A percentile compares a stretch with the other conserved stretches of the same genome.
phyloP scores from a whole-genome alignment of 2,329 filamentous ascomycete species.

The Fusarium hainanense region DNA sequence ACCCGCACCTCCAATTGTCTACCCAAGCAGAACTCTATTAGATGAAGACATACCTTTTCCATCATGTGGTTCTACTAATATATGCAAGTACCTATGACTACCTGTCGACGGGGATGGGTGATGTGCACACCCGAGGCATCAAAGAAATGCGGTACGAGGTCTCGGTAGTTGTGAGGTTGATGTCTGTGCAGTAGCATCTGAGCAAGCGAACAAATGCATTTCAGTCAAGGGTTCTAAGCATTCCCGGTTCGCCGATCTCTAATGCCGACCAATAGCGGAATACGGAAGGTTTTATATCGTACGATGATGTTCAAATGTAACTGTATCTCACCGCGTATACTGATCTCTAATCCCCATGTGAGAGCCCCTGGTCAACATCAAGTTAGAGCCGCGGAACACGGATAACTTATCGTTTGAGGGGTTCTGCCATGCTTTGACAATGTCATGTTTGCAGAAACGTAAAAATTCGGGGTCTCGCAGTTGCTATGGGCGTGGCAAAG shows the following conservation, averaged over 20 bases:
- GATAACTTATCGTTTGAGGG: not conserved
- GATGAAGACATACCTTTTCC: not conserved
- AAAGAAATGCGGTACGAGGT: not conserved
- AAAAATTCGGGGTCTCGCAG: not conserved
- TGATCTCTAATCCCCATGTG: not conserved
- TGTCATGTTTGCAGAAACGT: constrained; percentile 25
- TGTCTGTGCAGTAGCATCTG: not conserved
- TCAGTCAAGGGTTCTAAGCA: not conserved
- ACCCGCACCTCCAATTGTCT: not conserved
- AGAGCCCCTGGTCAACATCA: not conserved
- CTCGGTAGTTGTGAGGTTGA: not conserved
- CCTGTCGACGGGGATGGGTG: not conserved
- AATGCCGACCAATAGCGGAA: not conserved
- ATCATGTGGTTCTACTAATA: not conserved
- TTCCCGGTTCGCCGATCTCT: not conserved
- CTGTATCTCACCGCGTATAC: not conserved
- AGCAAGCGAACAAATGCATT: not conserved
- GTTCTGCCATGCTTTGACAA: not conserved
- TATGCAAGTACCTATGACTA: too few relatives aligned
- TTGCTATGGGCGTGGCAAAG: constrained; percentile 15
- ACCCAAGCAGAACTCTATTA: not conserved
- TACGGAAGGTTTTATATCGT: not conserved
- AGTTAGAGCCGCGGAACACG: not conserved
- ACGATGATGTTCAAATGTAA: not conserved
- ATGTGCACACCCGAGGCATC: not conserved